Percentiles rank a stretch among this genome's conserved stretches.
Conservation (phyloP, 371 early-diverging fungal genomes). For the Rhizopus sp. region DNA sequence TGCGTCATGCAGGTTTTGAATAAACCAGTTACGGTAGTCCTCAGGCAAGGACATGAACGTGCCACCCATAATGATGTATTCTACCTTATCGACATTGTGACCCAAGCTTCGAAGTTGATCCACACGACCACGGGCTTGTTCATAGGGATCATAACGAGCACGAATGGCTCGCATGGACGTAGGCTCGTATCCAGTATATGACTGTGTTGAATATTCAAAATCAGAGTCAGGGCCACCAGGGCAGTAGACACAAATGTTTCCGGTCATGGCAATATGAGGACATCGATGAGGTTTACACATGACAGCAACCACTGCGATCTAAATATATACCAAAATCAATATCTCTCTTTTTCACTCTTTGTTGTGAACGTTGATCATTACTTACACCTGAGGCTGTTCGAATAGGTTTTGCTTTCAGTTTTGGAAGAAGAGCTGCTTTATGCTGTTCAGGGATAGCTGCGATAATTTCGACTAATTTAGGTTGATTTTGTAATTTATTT, state of each 20-base stretch:
- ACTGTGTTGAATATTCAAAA: slow-evolving; percentile 99
- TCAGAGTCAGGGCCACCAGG: slow-evolving; percentile 99
- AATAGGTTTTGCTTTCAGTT: slow-evolving; percentile 97
- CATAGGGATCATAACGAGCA: slow-evolving; percentile 98
- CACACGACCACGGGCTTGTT: slow-evolving; percentile 96
- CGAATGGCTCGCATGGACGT: slow-evolving; percentile 99
- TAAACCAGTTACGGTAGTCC: slow-evolving; percentile 98
- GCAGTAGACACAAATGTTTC: slow-evolving; percentile 99
- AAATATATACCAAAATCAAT: slow-evolving; percentile 6
- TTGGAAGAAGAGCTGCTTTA: slow-evolving; percentile 81
- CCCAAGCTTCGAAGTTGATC: slow-evolving; percentile 97
- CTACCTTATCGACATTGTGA: slow-evolving; percentile 98
- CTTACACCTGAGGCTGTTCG: slow-evolving; percentile 97
- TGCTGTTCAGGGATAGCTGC: slow-evolving; percentile 98
- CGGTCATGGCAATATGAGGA: slow-evolving; percentile 99
- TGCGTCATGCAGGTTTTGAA: slow-evolving; percentile 97
- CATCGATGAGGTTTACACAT: slow-evolving; percentile 99
- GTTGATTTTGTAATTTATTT: slow-evolving; percentile 85
- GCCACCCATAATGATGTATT: slow-evolving; percentile 99
- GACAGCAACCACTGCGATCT: slow-evolving; percentile 99
- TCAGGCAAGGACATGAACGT: slow-evolving; percentile 99
- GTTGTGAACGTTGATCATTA: not conserved
- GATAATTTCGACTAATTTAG: slow-evolving; percentile 99
- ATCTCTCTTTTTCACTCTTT: slow-evolving; percentile 4
- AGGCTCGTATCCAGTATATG: slow-evolving; percentile 99